Conservation (phyloP, 371 early-diverging fungal species). For the Syncephalastrum racemosum region DNA sequence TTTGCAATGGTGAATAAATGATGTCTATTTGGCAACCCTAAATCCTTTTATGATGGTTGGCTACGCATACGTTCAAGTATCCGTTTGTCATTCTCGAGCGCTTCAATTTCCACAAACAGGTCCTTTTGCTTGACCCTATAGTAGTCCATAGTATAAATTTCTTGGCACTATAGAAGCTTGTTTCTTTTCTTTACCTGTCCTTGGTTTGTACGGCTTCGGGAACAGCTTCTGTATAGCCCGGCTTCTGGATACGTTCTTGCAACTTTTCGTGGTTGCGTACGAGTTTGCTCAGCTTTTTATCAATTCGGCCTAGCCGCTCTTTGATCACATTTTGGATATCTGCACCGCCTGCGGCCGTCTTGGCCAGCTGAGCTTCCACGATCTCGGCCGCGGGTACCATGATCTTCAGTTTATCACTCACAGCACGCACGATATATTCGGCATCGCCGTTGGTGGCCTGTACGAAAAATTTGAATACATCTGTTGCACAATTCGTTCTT, state of each 20-base stretch:
- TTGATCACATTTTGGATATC: constrained; percentile 22
- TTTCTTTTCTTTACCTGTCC: constrained; percentile 35
- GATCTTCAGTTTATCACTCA: constrained; percentile 44
- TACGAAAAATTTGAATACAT: not conserved
- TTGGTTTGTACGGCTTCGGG: constrained; percentile 41
- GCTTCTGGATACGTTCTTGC: constrained; percentile 29
- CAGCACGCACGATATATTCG: constrained; percentile 30
- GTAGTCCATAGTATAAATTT: constrained; percentile 3
- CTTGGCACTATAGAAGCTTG: not conserved
- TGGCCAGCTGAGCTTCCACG: constrained; percentile 36
- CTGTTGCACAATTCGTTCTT: not conserved
- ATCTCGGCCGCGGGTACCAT: constrained; percentile 45
- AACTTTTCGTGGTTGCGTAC: constrained; percentile 34
- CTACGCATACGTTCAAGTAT: constrained; percentile 12
- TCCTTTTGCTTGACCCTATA: constrained; percentile 26
- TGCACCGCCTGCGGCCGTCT: constrained; percentile 29
- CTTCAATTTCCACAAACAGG: constrained; percentile 25
- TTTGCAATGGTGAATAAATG: not conserved
- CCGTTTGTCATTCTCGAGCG: constrained; percentile 31
- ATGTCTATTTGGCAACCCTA: not conserved
- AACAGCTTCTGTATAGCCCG: constrained; percentile 38
- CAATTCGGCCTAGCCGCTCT: constrained; percentile 21
- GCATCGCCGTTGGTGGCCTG: not conserved
- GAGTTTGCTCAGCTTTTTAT: constrained; percentile 39
- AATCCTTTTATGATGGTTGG: constrained; percentile 4